These are phyloP conservation scores for Eragrostis nindensis DNA, from an alignment of 176 grass and related monocot genomes.

Conservation along the genomic window DNA sequence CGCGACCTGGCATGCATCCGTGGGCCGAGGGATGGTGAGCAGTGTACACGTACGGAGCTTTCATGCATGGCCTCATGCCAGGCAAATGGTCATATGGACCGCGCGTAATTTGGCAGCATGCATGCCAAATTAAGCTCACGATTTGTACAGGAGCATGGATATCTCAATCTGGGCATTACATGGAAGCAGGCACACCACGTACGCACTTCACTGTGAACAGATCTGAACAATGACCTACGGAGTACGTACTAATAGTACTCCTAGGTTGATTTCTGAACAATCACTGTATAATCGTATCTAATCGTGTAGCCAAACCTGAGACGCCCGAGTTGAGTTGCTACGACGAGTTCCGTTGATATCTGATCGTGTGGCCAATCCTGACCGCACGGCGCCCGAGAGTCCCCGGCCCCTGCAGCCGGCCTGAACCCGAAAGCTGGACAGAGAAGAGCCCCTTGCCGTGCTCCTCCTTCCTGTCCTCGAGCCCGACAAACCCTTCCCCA, in stretches of 20 bases:
- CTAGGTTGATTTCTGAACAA: too few relatives aligned
- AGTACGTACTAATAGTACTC: too few relatives aligned
- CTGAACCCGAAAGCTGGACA: too few relatives aligned
- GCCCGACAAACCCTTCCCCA: slow-evolving; percentile 16
- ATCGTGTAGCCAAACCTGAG: too few relatives aligned
- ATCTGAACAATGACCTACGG: background rate
- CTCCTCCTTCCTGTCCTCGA: background rate
- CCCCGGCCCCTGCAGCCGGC: too few relatives aligned
- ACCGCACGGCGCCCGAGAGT: too few relatives aligned
- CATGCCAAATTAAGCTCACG: background rate
- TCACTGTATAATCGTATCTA: too few relatives aligned
- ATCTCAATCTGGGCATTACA: background rate
- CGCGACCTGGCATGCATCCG: background rate
- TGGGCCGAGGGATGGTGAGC: background rate
- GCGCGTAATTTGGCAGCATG: background rate
- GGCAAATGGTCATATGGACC: background rate
- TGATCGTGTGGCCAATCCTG: too few relatives aligned
- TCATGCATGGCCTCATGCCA: too few relatives aligned
- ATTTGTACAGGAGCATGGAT: background rate
- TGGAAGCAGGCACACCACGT: background rate
- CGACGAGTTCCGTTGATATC: too few relatives aligned
- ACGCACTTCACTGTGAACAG: background rate
- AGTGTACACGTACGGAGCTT: background rate
- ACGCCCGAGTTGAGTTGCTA: too few relatives aligned
- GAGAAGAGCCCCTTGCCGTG: too few relatives aligned